Base-by-base conservation (phyloP, 2,329 filamentous ascomycete genomes). In the Cladophialophora yegresii region DNA sequence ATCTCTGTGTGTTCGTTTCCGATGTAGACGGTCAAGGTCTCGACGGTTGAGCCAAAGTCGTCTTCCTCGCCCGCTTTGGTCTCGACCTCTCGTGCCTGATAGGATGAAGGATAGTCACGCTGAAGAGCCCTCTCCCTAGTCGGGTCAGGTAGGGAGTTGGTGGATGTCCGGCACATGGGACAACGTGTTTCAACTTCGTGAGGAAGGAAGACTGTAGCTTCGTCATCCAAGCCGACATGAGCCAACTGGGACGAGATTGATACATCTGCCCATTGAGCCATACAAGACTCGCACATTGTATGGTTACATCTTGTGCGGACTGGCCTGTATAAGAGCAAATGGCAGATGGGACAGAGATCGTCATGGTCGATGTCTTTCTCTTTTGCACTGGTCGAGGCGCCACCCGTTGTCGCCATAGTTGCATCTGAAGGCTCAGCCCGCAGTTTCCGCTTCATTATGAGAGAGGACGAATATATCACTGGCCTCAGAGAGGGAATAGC, bases 241-340 rank as follows among this genome's bases (percentile, higher is more conserved):
- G 64, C 64, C 63, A 67, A 63, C 53, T 69, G 65, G 5, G 63
- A 62, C 12, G 65, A 65, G 12, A 71, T 63, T n/a, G 67, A 70
- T 5, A 70, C 65, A 56, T 71, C 68, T n/a, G 65, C 63, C 69
- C 69, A 71, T 20, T 66, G 59, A 20, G 67, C 63, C 64, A 71
- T 70, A 40, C 69, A 71, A 3, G 62, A 33, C 59, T 69, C 68
- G 50, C 68, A 71, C 13, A 69, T 61, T 6, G 63, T 68, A 49
- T 71, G 68, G 45, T 62, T 65, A 54, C 69, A 70, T 47, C 54
- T 56, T 20, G 69, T 70, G 23, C 54, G 62, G 23, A 70, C 68
- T 1, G 69, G 69, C n/a, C 58, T 60, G 47, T 67, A 66, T 32
- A 71, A 59, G 12, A 71, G 61, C n/a, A 65, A 58, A 53, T 65